A percentile compares a stretch with the other conserved stretches of the same genome.
Conservation (phyloP, 2,329 filamentous ascomycete genomes). For the Pseudogymnoascus sp. region DNA sequence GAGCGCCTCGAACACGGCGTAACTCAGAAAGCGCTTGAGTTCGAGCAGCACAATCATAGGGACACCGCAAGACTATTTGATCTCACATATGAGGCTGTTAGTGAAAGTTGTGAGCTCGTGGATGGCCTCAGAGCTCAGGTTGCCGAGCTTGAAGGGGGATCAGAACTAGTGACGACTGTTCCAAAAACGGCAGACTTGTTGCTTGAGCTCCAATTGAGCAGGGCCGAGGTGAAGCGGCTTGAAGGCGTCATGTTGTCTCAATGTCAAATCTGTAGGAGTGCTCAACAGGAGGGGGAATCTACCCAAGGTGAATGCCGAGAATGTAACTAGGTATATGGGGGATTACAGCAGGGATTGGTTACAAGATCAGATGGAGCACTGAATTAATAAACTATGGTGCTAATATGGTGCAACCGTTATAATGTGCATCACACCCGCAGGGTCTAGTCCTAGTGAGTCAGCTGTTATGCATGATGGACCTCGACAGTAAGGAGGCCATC, state of each 20-base stretch:
- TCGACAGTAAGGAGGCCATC: neutral
- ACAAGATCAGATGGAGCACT: neutral
- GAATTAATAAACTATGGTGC: neutral
- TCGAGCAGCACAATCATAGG: conserved; percentile 8
- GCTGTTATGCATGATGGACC: neutral
- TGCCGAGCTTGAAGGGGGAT: neutral
- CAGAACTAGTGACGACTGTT: neutral
- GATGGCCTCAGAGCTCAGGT: conserved; percentile 9
- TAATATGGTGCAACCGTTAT: too few species aligned
- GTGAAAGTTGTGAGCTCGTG: conserved; percentile 7
- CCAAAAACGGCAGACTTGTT: neutral
- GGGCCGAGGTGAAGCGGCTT: neutral
- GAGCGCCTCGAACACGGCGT: conserved; percentile 1
- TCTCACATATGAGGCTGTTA: conserved; percentile 10
- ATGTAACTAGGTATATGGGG: neutral
- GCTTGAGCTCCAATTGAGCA: neutral
- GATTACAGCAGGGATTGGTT: neutral
- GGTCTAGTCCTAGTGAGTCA: neutral
- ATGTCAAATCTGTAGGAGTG: neutral
- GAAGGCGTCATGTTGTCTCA: neutral
- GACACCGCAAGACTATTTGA: conserved; percentile 11
- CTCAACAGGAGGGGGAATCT: neutral
- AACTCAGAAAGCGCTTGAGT: conserved; percentile 8
- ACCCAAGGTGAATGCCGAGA: neutral
- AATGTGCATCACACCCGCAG: neutral